phyloP scores from a whole-genome alignment of 2,329 filamentous ascomycete species.

The Apiospora koreana region DNA sequence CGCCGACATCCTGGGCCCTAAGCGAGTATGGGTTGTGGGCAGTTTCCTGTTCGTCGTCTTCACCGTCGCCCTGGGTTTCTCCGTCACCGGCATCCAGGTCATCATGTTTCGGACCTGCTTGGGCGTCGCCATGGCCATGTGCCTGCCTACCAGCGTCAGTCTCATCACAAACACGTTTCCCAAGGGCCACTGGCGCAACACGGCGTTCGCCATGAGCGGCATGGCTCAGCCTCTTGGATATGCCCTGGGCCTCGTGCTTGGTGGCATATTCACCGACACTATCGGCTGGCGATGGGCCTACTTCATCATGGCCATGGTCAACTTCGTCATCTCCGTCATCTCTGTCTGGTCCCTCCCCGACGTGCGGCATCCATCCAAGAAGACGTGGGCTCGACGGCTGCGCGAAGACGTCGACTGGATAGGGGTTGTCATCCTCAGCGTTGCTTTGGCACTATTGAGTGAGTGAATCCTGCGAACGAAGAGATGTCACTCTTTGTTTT shows the following conservation, averaged over 20 bases:
- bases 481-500: background rate
- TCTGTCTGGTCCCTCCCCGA: conserved; percentile 39
- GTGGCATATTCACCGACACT: conserved; percentile 49
- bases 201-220: conserved; percentile 45
- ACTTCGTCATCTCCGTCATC: conserved; percentile 35
- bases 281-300: conserved; percentile 50
- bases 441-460: background rate
- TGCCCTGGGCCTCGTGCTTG: conserved; percentile 49
- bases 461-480: background rate
- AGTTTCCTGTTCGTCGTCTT: conserved; percentile 34
- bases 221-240: conserved; percentile 49
- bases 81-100: conserved; percentile 36
- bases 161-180: conserved; percentile 40
- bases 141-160: conserved; percentile 38
- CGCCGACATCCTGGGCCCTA: conserved; percentile 38
- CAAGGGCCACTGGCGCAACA: conserved; percentile 38
- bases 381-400: conserved; percentile 28
- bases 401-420: conserved; percentile 54
- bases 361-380: conserved; percentile 23
- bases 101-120: conserved; percentile 38
- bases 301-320: conserved; percentile 40
- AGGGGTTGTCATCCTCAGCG: conserved; percentile 22
- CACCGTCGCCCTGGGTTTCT: conserved; percentile 35
- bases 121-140: conserved; percentile 39
- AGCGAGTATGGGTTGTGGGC: conserved; percentile 35